Evolutionary conservation across 768 basidiomycete genomes (phyloP).

Genomic region (Boletus speciosus): DNA sequence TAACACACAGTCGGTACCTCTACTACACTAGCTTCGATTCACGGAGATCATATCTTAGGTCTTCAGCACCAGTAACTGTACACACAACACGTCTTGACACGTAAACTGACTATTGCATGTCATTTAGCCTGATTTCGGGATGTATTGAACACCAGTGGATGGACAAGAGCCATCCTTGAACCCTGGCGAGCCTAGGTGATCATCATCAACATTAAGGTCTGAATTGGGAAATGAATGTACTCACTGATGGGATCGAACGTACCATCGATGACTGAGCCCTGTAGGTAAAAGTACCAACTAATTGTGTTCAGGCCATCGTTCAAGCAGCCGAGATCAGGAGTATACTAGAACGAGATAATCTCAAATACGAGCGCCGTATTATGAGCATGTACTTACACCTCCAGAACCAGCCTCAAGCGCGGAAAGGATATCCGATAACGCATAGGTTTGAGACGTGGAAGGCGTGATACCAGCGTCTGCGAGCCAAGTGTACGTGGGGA

Average conservation of each 20-base stretch:
- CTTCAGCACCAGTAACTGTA: background rate
- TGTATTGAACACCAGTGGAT: slow-evolving; percentile 57
- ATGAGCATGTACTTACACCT: slow-evolving; percentile 30
- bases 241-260: slow-evolving; percentile 56
- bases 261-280: slow-evolving; percentile 68
- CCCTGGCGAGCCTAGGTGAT: slow-evolving; percentile 44
- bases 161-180: slow-evolving; percentile 44
- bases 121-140: slow-evolving; percentile 42
- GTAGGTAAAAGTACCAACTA: slow-evolving; percentile 61
- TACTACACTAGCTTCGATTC: slow-evolving; percentile 30
- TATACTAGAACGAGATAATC: slow-evolving; percentile 34
- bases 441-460: slow-evolving; percentile 52
- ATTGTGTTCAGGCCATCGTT: slow-evolving; percentile 40
- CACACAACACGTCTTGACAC: background rate
- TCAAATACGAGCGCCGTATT: background rate
- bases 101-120: background rate
- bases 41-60: slow-evolving; percentile 4
- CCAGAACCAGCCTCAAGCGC: slow-evolving; percentile 56
- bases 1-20: slow-evolving; percentile 67
- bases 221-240: slow-evolving; percentile 10
- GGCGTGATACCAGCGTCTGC: slow-evolving; percentile 71
- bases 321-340: slow-evolving; percentile 47
- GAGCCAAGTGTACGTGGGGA: slow-evolving; percentile 76
- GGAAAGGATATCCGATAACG: slow-evolving; percentile 47
- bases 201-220: background rate